Evolutionary conservation across 768 basidiomycete species (phyloP).

Genomic region (Lenzites betulinus): DNA sequence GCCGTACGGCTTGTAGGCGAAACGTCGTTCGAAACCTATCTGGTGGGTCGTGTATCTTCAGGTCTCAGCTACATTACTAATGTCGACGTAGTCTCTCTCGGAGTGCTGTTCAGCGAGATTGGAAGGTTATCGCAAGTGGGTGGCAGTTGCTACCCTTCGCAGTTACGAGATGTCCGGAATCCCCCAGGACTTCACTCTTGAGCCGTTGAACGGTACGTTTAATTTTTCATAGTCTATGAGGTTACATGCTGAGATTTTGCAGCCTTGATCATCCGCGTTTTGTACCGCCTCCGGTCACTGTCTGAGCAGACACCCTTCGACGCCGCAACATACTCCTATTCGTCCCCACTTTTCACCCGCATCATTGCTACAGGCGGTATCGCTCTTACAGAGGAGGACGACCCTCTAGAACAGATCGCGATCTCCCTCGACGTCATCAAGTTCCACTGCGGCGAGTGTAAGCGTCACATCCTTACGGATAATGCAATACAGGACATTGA

Average conservation of each 20-base stretch:
- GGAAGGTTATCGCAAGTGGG: constrained; percentile 64
- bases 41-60: constrained; percentile 45
- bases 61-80: background rate
- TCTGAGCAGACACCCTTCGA: constrained; percentile 85
- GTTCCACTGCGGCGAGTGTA: constrained; percentile 75
- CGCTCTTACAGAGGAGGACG: constrained; percentile 64
- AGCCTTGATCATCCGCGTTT: constrained; percentile 82
- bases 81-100: constrained; percentile 56
- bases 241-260: background rate
- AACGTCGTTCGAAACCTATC: constrained; percentile 71
- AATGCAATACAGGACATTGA: background rate
- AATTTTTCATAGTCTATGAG: background rate
- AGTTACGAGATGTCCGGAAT: constrained; percentile 65
- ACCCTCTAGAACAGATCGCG: constrained; percentile 78
- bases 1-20: constrained; percentile 65
- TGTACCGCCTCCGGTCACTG: constrained; percentile 80
- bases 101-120: constrained; percentile 75
- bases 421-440: constrained; percentile 69
- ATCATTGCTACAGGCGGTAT: constrained; percentile 75
- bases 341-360: constrained; percentile 70
- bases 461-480: constrained; percentile 28
- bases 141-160: constrained; percentile 84
- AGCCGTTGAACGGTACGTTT: constrained; percentile 62
- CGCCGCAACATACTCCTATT: constrained; percentile 81
- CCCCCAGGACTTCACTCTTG: constrained; percentile 71